Conservation (phyloP, 352 stramenopile species). For the Pythium brassicae region DNA sequence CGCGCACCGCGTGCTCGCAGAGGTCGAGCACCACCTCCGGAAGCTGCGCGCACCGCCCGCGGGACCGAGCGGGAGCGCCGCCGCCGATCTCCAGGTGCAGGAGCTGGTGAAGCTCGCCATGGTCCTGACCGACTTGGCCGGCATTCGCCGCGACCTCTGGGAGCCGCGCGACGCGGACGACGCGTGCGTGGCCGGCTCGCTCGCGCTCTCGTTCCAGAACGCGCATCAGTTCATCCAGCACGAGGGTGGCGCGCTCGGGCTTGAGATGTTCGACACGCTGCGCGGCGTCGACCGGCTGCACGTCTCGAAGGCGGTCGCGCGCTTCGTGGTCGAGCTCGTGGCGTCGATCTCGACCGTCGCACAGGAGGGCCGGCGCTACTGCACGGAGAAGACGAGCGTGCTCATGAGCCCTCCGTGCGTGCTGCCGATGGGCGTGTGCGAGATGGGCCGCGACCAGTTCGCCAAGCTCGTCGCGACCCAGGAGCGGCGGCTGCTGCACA, state of each 20-base stretch:
- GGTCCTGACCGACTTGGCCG: constrained; percentile 47
- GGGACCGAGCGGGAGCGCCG: constrained; percentile 26
- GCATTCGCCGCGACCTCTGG: constrained; percentile 41
- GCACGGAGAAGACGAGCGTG: constrained; percentile 29
- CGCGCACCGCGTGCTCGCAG: constrained; percentile 42
- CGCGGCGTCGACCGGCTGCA: constrained; percentile 37
- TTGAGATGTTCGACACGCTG: constrained; percentile 55
- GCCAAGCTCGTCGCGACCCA: constrained; percentile 33
- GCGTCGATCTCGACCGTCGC: constrained; percentile 31
- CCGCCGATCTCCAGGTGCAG: constrained; percentile 39
- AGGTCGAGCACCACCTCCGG: constrained; percentile 55
- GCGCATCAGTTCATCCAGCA: constrained; percentile 63
- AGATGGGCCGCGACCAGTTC: constrained; percentile 56
- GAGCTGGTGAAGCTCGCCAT: constrained; percentile 46
- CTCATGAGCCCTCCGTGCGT: constrained; percentile 39
- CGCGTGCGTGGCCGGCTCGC: constrained; percentile 35
- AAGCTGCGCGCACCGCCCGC: constrained; percentile 33
- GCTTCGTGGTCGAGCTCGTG: constrained; percentile 45
- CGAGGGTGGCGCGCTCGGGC: constrained; percentile 42
- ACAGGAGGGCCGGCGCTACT: constrained; percentile 47
- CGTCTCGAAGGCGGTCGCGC: constrained; percentile 43
- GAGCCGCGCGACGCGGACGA: constrained; percentile 23
- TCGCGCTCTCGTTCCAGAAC: constrained; percentile 46
- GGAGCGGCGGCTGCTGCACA: constrained; percentile 34
- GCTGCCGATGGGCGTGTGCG: constrained; percentile 40